Base-by-base conservation (phyloP, 1,139 yeast genomes). In the Geotrichum aggregatum region DNA sequence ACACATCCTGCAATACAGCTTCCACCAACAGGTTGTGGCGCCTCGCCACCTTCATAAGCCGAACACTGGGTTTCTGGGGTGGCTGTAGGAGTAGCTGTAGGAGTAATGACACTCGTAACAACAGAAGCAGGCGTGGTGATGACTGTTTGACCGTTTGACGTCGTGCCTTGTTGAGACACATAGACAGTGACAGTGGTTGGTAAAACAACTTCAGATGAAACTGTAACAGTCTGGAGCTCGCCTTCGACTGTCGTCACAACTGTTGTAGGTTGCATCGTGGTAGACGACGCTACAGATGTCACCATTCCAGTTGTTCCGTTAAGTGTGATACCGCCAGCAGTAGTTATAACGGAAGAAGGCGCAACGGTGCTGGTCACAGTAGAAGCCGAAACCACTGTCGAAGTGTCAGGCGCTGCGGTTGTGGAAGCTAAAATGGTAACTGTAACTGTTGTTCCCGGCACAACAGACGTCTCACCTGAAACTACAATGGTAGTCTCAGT, bases 1-100 rank as follows among this genome's bases (percentile, higher is more conserved):
- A 60, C 41, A 47, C 66, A 63, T 6, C 66, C 66, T 4, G 47
- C 49, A 39, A 61, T 50, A 47, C 66, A 63, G 49, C 56, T 54
- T 42, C 65, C 65, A 11, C 47, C 56, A 7, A 52, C 44, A 2
- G 60, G 53, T 0, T 26, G 33, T 1, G 64, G 63, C 1, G 52
- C 55, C 13, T 40, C 24, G 10, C 56, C 50, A 3, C 52, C 53
- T n/a, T 55, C 61, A 46, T 52, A 59, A 3, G 59, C 39, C 3
- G 47, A 33, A 45, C 62, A 59, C 11, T 18, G 42, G 11, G 14
- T 19, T 28, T 26, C 21, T 18, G 6, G 6, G 24, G 14, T 31
- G 10, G 41, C 11, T 14, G 21, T 11, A 11, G 50, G 22, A 16
- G 47, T 18, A 16, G 52, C 41, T 13, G 52, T 30, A 13, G 55